Conservation (phyloP, 306 rosid species). For the Potentilla sterilis region DNA sequence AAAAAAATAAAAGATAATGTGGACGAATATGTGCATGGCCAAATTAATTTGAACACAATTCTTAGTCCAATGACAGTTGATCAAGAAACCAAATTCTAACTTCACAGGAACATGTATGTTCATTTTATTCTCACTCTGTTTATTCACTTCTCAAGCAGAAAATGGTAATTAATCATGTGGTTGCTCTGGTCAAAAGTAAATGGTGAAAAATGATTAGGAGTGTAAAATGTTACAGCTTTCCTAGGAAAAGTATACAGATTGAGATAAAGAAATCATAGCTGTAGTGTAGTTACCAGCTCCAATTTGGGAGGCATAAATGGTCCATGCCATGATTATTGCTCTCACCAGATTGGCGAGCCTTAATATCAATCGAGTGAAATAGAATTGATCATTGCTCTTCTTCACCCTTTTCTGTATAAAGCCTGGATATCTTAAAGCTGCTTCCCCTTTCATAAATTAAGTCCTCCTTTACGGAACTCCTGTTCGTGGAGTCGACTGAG, state of each 20-base stretch:
- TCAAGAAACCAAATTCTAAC: too few species aligned
- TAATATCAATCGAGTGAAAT: not conserved
- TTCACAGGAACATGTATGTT: too few species aligned
- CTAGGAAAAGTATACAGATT: not conserved
- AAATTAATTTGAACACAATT: too few species aligned
- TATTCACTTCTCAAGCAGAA: not conserved
- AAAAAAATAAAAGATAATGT: too few species aligned
- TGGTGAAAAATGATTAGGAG: not conserved
- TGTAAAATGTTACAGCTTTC: not conserved
- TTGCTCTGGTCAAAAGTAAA: not conserved
- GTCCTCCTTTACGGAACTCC: not conserved
- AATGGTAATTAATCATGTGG: not conserved
- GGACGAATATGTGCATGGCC: too few species aligned
- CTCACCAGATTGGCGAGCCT: not conserved
- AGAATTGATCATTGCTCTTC: slow-evolving; percentile 4
- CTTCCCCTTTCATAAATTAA: not conserved
- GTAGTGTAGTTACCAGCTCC: not conserved
- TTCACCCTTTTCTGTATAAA: slow-evolving; percentile 2
- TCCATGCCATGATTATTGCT: not conserved
- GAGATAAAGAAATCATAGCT: not conserved
- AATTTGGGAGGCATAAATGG: not conserved
- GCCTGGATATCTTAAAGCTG: not conserved
- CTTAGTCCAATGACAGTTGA: too few species aligned
- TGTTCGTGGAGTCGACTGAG: not conserved
- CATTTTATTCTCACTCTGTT: not conserved